Base-by-base conservation (phyloP, 768 basidiomycete genomes). In the Tulasnella calospora region DNA sequence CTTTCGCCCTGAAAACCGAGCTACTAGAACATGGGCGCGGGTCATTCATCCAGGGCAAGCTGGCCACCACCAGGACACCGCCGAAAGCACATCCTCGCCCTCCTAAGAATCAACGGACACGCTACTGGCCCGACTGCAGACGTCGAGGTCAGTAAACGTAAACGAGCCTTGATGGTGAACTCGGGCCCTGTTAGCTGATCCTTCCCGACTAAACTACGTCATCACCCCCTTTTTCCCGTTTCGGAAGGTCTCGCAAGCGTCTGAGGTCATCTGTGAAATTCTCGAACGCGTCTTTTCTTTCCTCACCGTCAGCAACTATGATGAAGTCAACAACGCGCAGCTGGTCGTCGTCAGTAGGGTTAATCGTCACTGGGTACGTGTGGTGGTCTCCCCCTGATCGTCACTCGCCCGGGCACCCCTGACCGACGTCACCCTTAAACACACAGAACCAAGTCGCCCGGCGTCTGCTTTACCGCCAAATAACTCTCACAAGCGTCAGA, bases 331-430 rank as follows among this genome's bases (percentile, higher is more conserved):
- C 41, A 57, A 35, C 33, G 35, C 36, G 3, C 35, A 57, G 51
- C 17, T 78, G 27, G 69, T 57, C 41, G 46, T 72, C 70, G 69
- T 51, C 13, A 73, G 70, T 21, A 35, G 46, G 5, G 77, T 78
- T 8, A 78, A 78, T 30, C 77, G 77, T 33, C 77, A 78, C 70
- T 78, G 77, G 77, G 77, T 78, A 9, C 46, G 77, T 72, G 17
- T 44, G 41, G 41, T 15, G 41, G 8, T 9, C 13, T 10, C 6
- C 6, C 41, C 41, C 41, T 10, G 13, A 44, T 44, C 41, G 17
- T 47, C 41, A 70, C 41, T 44, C 67, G 30, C 35, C 35, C 17
- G 23, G 27, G 38, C 36, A 23, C 1, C 30, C 77, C 33, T 67
- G 33, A 46, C 44, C 35, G 35, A n/a, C 21, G 36, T 38, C 71